Conservation (phyloP, 2,329 filamentous ascomycete species). For the Mycogone perniciosa region DNA sequence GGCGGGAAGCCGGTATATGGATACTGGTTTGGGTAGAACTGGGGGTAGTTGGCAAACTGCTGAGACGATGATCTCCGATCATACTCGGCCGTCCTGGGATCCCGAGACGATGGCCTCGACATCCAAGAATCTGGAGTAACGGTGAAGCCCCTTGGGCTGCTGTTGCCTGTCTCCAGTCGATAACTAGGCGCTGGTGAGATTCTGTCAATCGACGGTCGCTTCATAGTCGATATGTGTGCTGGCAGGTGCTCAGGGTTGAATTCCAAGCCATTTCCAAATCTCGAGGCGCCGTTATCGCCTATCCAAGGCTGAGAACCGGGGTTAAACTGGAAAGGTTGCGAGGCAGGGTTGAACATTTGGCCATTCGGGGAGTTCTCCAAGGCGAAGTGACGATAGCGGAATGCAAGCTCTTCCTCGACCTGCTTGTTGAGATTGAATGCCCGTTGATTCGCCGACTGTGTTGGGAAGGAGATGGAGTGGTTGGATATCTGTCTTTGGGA, state of each 20-base stretch:
- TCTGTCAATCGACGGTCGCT: constrained; percentile 35
- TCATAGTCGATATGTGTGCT: constrained; percentile 22
- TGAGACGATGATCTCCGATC: constrained; percentile 33
- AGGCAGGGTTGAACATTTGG: constrained; percentile 23
- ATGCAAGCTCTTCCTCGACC: constrained; percentile 31
- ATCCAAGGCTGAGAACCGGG: constrained; percentile 42
- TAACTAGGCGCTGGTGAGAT: constrained; percentile 28
- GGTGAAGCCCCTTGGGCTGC: constrained; percentile 19
- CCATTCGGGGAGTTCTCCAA: constrained; percentile 26
- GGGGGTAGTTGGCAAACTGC: constrained; percentile 24
- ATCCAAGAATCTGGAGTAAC: constrained; percentile 34
- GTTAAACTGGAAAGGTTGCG: constrained; percentile 41
- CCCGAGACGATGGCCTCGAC: constrained; percentile 28
- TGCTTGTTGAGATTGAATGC: constrained; percentile 33
- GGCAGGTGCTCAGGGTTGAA: constrained; percentile 26
- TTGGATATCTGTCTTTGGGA: constrained; percentile 40
- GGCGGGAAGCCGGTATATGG: constrained; percentile 23
- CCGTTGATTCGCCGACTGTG: constrained; percentile 34
- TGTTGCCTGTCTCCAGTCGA: constrained; percentile 24
- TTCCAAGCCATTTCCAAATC: constrained; percentile 26
- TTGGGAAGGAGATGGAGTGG: constrained; percentile 37
- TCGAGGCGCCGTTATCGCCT: constrained; percentile 22
- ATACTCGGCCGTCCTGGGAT: constrained; percentile 29
- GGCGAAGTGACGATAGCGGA: constrained; percentile 29
- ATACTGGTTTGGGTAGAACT: constrained; percentile 29